Evolutionary conservation across 306 rosid species (phyloP), one percentile per base, ranked within the genome.

Genomic region (Canavalia gladiata): DNA sequence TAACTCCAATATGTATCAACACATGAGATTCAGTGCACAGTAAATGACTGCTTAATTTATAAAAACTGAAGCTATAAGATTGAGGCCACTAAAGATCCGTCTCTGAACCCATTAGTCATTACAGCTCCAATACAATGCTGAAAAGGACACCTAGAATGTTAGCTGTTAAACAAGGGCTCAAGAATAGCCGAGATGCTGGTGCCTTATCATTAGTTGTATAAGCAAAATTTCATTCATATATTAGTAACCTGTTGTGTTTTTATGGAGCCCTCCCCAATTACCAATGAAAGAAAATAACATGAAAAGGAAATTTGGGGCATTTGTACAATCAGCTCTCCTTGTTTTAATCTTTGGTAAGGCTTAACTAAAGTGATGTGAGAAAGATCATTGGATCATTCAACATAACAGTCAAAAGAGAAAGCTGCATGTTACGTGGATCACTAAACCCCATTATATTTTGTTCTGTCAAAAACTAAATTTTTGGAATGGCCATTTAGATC

Each of bases 101-200:
- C 33, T 45, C 13, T 6, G 30, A 74, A 43, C 57, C 56, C 7
- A 29, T 56, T 33, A 70, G 45, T 70, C 31, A 12, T 13, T 59
- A 8, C 4, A 13, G 33, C 56, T 57, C 42, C 28, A 74, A n/a
- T 42, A 58, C 57, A 31, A 11, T 28, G 31, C 30, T 12, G 30
- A 7, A 28, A 30, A 57, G 41, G 56, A 42, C n/a, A 42, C 30
- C 29, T 29, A 43, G 34, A 47, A 9, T 13, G 50, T 60, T 43
- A 59, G 79, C 70, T 75, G 34, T 75, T 59, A 30, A 54, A 30
- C 46, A 7, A 18, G 51, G 52, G 35, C 11, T 42, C 54, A 56
- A 42, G 31, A 41, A 7, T 74, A 28, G n/a, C 41, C 1, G n/a
- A 6, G 45, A 30, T 70, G 28, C 43, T 60, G 59, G 49, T 31